phyloP scores from a whole-genome alignment of 305 asterid species.

The Fraxinus velutina region DNA sequence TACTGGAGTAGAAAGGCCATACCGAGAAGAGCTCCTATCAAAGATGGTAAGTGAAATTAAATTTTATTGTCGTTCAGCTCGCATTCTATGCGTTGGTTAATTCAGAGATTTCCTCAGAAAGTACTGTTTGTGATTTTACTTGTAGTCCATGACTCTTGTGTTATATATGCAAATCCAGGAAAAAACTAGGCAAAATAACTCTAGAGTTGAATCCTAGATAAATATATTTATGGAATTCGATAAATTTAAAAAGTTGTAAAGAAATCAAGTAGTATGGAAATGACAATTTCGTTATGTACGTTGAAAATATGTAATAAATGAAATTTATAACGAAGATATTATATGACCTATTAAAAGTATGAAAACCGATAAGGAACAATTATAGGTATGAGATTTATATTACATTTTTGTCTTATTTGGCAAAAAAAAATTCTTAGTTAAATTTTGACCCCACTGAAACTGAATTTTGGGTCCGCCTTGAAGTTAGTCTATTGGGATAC shows the following conservation, averaged over 20 bases:
- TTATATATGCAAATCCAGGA: constrained; percentile 3
- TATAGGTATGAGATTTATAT: not conserved
- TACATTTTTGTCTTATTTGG: not conserved
- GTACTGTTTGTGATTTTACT: not conserved
- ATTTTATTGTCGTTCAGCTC: not conserved
- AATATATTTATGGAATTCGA: not conserved
- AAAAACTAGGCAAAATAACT: not conserved
- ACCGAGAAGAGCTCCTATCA: constrained; percentile 55
- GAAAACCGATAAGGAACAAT: not conserved
- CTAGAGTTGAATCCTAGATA: not conserved
- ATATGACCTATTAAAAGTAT: not conserved
- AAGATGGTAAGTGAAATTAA: constrained; percentile 30
- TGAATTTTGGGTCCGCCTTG: not conserved
- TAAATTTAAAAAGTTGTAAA: not conserved
- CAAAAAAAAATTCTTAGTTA: not conserved
- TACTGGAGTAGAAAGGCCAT: constrained; percentile 71
- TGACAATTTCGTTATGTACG: not conserved
- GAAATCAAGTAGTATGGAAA: not conserved
- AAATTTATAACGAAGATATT: not conserved
- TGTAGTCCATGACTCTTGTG: not conserved
- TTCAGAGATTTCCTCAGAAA: not conserved
- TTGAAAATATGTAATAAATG: not conserved
- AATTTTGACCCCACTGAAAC: not conserved
- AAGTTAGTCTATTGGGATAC: not conserved
- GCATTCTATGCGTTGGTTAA: not conserved